Percentiles rank a stretch among this genome's conserved stretches.
phyloP scores from a whole-genome alignment of 257 asterid species.

The Rehmannia glutinosa region DNA sequence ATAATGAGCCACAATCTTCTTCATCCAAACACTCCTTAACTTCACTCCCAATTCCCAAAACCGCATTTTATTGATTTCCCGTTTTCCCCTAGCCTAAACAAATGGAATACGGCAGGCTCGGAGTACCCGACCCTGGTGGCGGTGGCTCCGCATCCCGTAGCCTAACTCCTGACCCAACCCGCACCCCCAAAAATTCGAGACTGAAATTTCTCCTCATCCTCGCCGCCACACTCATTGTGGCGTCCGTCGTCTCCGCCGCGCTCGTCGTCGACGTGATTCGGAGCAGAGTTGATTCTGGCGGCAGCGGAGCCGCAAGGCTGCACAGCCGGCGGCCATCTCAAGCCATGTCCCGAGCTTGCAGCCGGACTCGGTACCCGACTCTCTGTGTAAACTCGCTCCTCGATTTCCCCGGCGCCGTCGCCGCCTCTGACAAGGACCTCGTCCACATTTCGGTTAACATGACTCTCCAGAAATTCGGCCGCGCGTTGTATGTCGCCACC shows the following conservation, averaged over 20 bases:
- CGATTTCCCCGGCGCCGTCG: slow-evolving; percentile 70
- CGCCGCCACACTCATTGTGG: slow-evolving; percentile 47
- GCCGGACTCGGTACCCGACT: slow-evolving; percentile 53
- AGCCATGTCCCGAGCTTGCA: slow-evolving; percentile 71
- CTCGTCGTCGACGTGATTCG: slow-evolving; percentile 32
- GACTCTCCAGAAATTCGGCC: slow-evolving; percentile 65
- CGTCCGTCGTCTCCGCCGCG: slow-evolving; percentile 54
- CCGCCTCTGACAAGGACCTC: slow-evolving; percentile 74
- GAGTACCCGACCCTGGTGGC: slow-evolving; percentile 32
- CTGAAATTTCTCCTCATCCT: slow-evolving; percentile 44
- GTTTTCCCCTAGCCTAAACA: background rate
- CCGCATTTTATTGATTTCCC: background rate
- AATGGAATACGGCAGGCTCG: slow-evolving; percentile 67
- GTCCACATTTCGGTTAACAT: slow-evolving; percentile 87
- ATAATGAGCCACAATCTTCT: background rate
- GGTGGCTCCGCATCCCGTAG: slow-evolving; percentile 31
- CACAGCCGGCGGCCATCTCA: slow-evolving; percentile 47
- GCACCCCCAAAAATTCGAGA: slow-evolving; percentile 28
- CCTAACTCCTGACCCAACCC: slow-evolving; percentile 27
- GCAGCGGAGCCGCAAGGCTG: slow-evolving; percentile 21
- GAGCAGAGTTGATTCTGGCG: slow-evolving; percentile 16
- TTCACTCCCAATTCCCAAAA: background rate
- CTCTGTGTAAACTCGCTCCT: slow-evolving; percentile 69
- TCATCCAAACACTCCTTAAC: background rate
- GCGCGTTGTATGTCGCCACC: slow-evolving; percentile 57